Conservation (phyloP, 768 basidiomycete genomes). For the Polyporus arcularius region DNA sequence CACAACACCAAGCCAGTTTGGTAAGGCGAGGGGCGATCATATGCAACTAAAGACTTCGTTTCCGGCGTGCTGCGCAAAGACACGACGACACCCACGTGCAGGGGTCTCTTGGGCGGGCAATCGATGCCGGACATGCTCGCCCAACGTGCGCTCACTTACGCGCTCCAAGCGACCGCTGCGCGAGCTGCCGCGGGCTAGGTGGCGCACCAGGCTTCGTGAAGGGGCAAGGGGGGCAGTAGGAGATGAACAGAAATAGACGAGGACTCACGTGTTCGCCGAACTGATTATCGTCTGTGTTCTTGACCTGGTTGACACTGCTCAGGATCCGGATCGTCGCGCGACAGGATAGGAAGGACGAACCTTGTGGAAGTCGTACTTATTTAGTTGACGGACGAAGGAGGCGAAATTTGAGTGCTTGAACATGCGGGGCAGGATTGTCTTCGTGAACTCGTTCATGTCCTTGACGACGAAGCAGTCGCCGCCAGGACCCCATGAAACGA, state of each 20-base stretch:
- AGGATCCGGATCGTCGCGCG: constrained; percentile 6
- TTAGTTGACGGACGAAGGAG: constrained; percentile 87
- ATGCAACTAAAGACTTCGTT: too few species aligned
- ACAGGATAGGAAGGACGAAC: constrained; percentile 33
- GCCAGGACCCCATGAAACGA: constrained; percentile 81
- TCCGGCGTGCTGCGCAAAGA: too few species aligned
- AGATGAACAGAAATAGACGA: constrained; percentile 20
- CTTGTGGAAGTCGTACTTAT: constrained; percentile 98
- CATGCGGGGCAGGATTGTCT: constrained; percentile 83
- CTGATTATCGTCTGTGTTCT: constrained; percentile 81
- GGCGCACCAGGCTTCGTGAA: background rate
- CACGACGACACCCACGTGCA: too few species aligned
- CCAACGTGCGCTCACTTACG: too few species aligned
- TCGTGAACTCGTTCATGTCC: constrained; percentile 97
- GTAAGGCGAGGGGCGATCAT: too few species aligned
- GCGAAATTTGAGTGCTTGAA: constrained; percentile 98
- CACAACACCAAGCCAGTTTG: too few species aligned
- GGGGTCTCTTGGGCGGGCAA: too few species aligned
- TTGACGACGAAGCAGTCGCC: constrained; percentile 94
- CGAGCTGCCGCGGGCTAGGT: too few species aligned
- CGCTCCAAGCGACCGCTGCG: too few species aligned
- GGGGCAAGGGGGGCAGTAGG: background rate
- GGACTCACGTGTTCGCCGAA: constrained; percentile 58
- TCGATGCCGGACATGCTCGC: too few species aligned
- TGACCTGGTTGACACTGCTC: constrained; percentile 48